Evolutionary conservation across 768 basidiomycete species (phyloP).

Genomic region (Sistotremastrum niveocremeum): DNA sequence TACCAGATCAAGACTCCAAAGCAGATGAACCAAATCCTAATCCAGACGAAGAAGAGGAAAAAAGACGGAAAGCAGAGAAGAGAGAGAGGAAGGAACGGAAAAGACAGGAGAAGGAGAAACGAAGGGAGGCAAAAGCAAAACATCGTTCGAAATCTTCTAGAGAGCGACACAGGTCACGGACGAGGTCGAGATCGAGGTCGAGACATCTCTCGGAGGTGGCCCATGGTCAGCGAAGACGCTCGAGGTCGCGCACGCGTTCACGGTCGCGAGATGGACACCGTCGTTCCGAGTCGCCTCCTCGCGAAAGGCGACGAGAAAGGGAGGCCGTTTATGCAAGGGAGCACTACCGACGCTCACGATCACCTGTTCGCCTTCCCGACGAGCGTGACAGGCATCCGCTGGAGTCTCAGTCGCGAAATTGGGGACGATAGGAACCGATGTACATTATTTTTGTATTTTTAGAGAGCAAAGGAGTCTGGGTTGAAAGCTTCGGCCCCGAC

Average conservation of each 20-base stretch:
- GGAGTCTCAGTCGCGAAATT: background rate
- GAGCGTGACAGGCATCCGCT: slow-evolving; percentile 1
- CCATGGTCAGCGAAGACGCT: background rate
- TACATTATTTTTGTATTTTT: too few species aligned
- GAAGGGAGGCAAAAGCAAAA: slow-evolving; percentile 11
- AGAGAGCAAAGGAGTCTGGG: too few species aligned
- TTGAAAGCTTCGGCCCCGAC: too few species aligned
- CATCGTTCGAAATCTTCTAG: background rate
- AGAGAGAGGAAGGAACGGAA: slow-evolving; percentile 38
- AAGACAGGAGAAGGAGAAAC: slow-evolving; percentile 39
- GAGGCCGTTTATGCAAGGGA: too few species aligned
- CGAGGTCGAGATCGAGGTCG: background rate
- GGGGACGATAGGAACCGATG: background rate
- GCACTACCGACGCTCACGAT: background rate
- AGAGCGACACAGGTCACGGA: background rate
- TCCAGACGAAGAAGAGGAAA: slow-evolving; percentile 36
- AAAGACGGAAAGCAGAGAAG: slow-evolving; percentile 28
- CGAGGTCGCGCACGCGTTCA: slow-evolving; percentile 1
- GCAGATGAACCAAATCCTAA: slow-evolving; percentile 20
- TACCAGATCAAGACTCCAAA: slow-evolving; percentile 15
- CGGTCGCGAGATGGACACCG: slow-evolving; percentile 1
- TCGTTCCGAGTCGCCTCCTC: too few species aligned
- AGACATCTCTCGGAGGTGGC: background rate
- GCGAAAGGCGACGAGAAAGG: too few species aligned
- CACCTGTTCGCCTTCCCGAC: background rate